Conservation (phyloP, 257 asterid species). For the Primulina huaijiensis region DNA sequence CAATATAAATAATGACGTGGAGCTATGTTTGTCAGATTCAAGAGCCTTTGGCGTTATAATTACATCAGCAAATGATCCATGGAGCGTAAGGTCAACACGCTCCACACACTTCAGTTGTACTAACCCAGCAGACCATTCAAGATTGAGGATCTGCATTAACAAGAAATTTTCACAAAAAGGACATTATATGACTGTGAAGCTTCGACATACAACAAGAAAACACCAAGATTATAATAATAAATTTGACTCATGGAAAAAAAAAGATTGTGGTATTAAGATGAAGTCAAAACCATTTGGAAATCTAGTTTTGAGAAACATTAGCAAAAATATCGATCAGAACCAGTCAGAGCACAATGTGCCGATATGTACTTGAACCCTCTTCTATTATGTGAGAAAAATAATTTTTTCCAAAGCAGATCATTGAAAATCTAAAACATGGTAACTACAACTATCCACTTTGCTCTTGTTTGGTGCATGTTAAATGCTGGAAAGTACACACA, state of each 20-base stretch:
- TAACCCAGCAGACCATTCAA: conserved; percentile 94
- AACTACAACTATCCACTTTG: conserved; percentile 14
- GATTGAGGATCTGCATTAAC: conserved; percentile 75
- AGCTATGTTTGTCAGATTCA: conserved; percentile 39
- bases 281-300: conserved; percentile 20
- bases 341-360: conserved; percentile 6
- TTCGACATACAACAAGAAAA: not conserved
- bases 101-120: conserved; percentile 68
- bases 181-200: conserved; percentile 9
- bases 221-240: conserved; percentile 17
- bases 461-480: conserved; percentile 2
- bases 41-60: conserved; percentile 44
- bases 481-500: conserved; percentile 1
- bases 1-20: conserved; percentile 62
- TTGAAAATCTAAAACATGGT: conserved; percentile 1
- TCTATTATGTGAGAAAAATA: not conserved
- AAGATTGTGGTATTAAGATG: conserved; percentile 14
- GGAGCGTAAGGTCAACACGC: conserved; percentile 83
- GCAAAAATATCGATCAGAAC: not conserved
- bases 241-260: conserved; percentile 14
- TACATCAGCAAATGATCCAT: conserved; percentile 87
- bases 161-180: conserved; percentile 24
- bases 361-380: conserved; percentile 12
- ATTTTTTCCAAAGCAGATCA: not conserved
- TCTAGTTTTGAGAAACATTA: not conserved